Conservation (phyloP, 768 basidiomycete species). For the Lentinula aciculospora region DNA sequence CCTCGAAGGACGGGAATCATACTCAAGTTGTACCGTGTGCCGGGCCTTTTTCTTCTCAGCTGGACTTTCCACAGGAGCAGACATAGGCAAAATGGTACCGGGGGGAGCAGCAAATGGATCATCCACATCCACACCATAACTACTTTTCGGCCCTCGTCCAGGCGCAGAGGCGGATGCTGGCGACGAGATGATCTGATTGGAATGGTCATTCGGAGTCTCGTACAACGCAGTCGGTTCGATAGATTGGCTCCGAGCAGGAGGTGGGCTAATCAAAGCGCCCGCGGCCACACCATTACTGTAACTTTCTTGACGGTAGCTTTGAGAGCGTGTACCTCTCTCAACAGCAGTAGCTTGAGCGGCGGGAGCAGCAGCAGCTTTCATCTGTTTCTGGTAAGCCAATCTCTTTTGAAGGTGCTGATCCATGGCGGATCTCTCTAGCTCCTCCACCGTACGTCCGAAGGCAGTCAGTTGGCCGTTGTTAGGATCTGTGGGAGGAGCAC, state of each 20-base stretch:
- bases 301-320: conserved; percentile 53
- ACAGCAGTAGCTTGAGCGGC: conserved; percentile 14
- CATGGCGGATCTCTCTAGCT: conserved; percentile 76
- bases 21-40: conserved; percentile 97
- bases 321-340: conserved; percentile 35
- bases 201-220: conserved; percentile 14
- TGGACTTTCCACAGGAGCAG: conserved; percentile 27
- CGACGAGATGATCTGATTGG: conserved; percentile 25
- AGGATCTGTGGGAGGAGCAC: conserved; percentile 25
- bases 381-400: conserved; percentile 74
- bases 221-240: conserved; percentile 45
- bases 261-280: conserved; percentile 29
- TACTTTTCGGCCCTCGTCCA: conserved; percentile 27
- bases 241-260: conserved; percentile 57
- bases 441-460: conserved; percentile 69
- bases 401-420: conserved; percentile 84
- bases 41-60: conserved; percentile 41
- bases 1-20: conserved; percentile 45
- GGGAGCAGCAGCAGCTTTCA: conserved; percentile 47
- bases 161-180: conserved; percentile 5
- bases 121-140: conserved; percentile 43
- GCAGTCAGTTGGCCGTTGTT: conserved; percentile 26
- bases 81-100: conserved; percentile 13
- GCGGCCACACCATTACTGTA: conserved; percentile 24
- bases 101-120: conserved; percentile 67